phyloP scores from a whole-genome alignment of 2,329 filamentous ascomycete species.

The Colletotrichum limetticola region DNA sequence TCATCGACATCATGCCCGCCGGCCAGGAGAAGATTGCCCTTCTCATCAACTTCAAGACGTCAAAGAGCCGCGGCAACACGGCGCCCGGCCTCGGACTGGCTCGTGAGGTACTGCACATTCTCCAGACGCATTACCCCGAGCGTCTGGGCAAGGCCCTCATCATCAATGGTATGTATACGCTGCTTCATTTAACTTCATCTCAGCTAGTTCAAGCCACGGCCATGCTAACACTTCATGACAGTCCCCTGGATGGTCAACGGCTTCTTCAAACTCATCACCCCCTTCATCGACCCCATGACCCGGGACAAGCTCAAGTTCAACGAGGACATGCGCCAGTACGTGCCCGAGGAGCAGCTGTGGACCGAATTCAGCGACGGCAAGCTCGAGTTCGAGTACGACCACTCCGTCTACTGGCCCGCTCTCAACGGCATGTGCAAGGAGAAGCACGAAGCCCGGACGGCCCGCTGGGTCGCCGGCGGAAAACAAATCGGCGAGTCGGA shows the following conservation, averaged over 20 bases:
- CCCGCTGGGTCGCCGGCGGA: slow-evolving; percentile 83
- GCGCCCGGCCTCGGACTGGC: slow-evolving; percentile 79
- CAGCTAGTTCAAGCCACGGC: background rate
- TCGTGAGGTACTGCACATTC: slow-evolving; percentile 85
- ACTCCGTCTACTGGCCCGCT: slow-evolving; percentile 88
- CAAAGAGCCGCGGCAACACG: slow-evolving; percentile 78
- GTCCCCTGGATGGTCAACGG: slow-evolving; percentile 91
- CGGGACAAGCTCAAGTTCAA: slow-evolving; percentile 98
- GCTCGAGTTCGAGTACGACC: slow-evolving; percentile 92
- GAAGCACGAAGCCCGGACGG: slow-evolving; percentile 69
- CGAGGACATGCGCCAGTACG: slow-evolving; percentile 85
- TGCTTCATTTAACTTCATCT: background rate
- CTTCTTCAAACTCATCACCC: slow-evolving; percentile 96
- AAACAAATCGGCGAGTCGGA: slow-evolving; percentile 88
- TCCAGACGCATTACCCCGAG: slow-evolving; percentile 97
- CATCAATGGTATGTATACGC: slow-evolving; percentile 75
- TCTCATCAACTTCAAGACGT: slow-evolving; percentile 90
- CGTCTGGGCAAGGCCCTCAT: slow-evolving; percentile 88
- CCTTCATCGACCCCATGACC: slow-evolving; percentile 96
- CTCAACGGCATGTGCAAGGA: slow-evolving; percentile 77
- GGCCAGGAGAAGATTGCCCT: slow-evolving; percentile 88
- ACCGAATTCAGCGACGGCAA: slow-evolving; percentile 78
- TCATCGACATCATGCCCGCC: slow-evolving; percentile 86
- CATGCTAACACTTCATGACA: slow-evolving; percentile 46
- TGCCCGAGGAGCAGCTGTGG: slow-evolving; percentile 86